Evolutionary conservation across 768 basidiomycete genomes (phyloP).

Genomic region (Dacryopinax spathularia): DNA sequence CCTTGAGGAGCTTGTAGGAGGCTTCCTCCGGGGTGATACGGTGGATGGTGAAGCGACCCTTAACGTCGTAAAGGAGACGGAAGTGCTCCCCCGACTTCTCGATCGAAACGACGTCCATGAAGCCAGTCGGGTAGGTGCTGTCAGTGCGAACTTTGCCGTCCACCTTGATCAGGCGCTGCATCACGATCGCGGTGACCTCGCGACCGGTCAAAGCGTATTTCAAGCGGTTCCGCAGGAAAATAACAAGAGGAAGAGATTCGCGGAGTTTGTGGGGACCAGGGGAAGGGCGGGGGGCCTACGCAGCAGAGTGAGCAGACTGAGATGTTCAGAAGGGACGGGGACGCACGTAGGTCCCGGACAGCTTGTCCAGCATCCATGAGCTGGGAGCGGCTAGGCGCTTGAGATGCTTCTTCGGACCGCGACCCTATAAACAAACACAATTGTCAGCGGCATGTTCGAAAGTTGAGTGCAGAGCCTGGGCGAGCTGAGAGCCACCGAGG

Average conservation of each 20-base stretch:
- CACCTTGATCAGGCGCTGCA: slow-evolving; percentile 94
- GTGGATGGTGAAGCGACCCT: slow-evolving; percentile 99
- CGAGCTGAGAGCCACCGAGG: background rate
- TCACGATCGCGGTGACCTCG: slow-evolving; percentile 90
- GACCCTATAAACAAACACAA: slow-evolving; percentile 42
- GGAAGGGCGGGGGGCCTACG: slow-evolving; percentile 84
- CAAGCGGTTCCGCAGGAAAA: slow-evolving; percentile 97
- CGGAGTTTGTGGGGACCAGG: slow-evolving; percentile 99
- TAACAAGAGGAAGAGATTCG: slow-evolving; percentile 90
- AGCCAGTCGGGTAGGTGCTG: slow-evolving; percentile 89
- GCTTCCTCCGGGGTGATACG: slow-evolving; percentile 98
- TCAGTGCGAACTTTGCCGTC: slow-evolving; percentile 98
- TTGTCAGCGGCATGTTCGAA: slow-evolving; percentile 1
- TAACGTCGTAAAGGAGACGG: slow-evolving; percentile 97
- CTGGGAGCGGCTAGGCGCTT: slow-evolving; percentile 95
- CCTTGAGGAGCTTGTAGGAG: slow-evolving; percentile 89
- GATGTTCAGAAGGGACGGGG: slow-evolving; percentile 1
- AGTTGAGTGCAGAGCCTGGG: background rate
- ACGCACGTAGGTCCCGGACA: slow-evolving; percentile 85
- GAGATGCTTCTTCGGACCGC: slow-evolving; percentile 98
- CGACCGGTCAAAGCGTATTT: slow-evolving; percentile 96
- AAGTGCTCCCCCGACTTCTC: slow-evolving; percentile 99
- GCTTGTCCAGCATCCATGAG: slow-evolving; percentile 99
- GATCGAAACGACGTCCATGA: slow-evolving; percentile 94
- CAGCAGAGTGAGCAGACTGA: slow-evolving; percentile 8